A percentile compares a stretch with the other conserved stretches of the same genome.
Conservation (phyloP, 805 yeast genomes). For the Ogataea salicorniae region DNA sequence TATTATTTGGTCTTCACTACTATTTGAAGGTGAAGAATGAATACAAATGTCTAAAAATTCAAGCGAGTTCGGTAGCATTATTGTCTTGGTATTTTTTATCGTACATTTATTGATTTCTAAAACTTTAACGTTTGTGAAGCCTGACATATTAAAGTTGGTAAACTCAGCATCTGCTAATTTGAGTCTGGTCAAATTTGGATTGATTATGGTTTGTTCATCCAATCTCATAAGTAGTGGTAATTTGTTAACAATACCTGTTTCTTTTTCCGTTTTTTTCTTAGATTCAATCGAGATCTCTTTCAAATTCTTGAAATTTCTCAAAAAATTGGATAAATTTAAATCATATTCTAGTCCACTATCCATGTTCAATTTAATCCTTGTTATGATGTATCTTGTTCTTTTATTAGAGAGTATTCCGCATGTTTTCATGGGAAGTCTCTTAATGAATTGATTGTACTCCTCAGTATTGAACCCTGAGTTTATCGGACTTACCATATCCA, state of each 20-base stretch:
- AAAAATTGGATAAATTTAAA: not conserved
- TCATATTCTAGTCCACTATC: not conserved
- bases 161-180: not conserved
- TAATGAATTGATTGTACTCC: not conserved
- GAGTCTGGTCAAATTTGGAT: not conserved
- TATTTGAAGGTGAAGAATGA: not conserved
- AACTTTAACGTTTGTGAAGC: not conserved
- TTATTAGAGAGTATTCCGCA: not conserved
- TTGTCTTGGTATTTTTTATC: not conserved
- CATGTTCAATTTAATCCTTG: not conserved
- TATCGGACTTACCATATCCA: too few species aligned
- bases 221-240: not conserved
- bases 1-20: not conserved
- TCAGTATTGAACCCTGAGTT: not conserved
- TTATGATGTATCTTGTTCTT: not conserved
- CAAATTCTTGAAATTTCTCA: conserved; percentile 1
- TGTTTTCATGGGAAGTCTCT: not conserved
- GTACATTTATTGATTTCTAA: not conserved
- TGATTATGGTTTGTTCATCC: not conserved
- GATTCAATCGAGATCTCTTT: not conserved
- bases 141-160: not conserved
- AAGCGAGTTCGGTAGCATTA: not conserved
- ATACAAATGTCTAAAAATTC: not conserved
- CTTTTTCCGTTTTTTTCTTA: not conserved
- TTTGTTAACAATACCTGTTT: not conserved